Evolutionary conservation across 352 stramenopile species (phyloP).

Genomic region (Pythium periplocum): DNA sequence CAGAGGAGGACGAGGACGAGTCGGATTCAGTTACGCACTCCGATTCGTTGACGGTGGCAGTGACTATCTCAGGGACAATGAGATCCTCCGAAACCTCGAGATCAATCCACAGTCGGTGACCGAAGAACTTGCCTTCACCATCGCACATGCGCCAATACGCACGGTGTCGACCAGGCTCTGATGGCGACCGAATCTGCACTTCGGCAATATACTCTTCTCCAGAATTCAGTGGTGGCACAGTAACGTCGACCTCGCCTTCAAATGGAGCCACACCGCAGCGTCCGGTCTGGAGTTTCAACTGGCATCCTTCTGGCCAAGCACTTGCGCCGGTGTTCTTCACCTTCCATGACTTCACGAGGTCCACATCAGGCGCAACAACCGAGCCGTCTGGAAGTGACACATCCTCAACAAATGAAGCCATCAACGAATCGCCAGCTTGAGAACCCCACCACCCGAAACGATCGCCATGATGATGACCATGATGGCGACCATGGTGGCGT

Average conservation of each 20-base stretch:
- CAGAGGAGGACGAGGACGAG: no score
- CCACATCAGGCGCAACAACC: constrained; percentile 38
- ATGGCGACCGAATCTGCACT: constrained; percentile 17
- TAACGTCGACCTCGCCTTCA: constrained; percentile 40
- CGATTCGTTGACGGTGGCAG: not conserved
- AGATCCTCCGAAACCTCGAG: constrained; percentile 31
- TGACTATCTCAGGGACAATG: constrained; percentile 22
- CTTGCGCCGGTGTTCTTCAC: constrained; percentile 59
- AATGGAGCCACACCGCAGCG: constrained; percentile 67
- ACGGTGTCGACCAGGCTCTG: constrained; percentile 24
- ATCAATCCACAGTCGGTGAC: constrained; percentile 51
- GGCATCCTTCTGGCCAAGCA: constrained; percentile 47
- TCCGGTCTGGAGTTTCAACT: constrained; percentile 34
- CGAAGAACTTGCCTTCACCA: constrained; percentile 28
- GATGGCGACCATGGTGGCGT: constrained; percentile 1
- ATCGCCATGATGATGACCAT: not conserved
- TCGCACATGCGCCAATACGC: constrained; percentile 44
- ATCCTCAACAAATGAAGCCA: constrained; percentile 66
- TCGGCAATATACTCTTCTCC: constrained; percentile 43
- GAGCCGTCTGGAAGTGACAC: constrained; percentile 74
- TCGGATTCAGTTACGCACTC: not conserved
- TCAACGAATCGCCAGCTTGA: constrained; percentile 17
- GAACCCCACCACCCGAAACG: not conserved
- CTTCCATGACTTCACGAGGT: constrained; percentile 70
- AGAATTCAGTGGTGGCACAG: constrained; percentile 60